Evolutionary conservation across 2,329 filamentous ascomycete genomes (phyloP).

Genomic region (Aspergillus transmontanensis): DNA sequence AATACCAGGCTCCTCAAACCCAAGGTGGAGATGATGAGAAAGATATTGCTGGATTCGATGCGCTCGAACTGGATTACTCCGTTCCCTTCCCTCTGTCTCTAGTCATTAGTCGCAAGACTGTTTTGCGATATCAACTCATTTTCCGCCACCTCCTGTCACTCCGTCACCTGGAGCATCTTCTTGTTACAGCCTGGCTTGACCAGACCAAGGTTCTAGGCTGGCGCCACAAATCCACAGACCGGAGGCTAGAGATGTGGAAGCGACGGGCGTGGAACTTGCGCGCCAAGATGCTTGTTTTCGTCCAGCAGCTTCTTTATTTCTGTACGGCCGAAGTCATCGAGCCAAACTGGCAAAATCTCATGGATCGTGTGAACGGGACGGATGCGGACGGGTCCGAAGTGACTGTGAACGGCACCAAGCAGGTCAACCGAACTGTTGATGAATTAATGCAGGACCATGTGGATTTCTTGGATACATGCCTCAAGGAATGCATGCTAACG

Average conservation of each 20-base stretch:
- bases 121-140: constrained; percentile 94
- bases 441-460: constrained; percentile 99
- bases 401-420: constrained; percentile 42
- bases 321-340: constrained; percentile 97
- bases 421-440: constrained; percentile 80
- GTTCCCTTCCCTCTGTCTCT: constrained; percentile 95
- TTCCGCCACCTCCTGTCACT: constrained; percentile 92
- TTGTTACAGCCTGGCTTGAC: constrained; percentile 86
- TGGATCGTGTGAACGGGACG: constrained; percentile 74
- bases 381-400: constrained; percentile 45
- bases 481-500: constrained; percentile 99
- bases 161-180: constrained; percentile 82
- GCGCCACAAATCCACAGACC: constrained; percentile 75
- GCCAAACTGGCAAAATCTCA: constrained; percentile 92
- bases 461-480: constrained; percentile 93
- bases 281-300: constrained; percentile 93
- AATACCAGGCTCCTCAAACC: constrained; percentile 71
- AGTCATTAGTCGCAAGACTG: constrained; percentile 91
- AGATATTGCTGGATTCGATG: constrained; percentile 86
- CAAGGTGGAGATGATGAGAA: constrained; percentile 72
- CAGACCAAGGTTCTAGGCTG: constrained; percentile 80
- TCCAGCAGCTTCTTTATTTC: constrained; percentile 95
- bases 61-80: constrained; percentile 88
- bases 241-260: constrained; percentile 86
- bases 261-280: constrained; percentile 87